Evolutionary conservation across 345 rosid genomes (phyloP).

Genomic region (Populus pruinosa): DNA sequence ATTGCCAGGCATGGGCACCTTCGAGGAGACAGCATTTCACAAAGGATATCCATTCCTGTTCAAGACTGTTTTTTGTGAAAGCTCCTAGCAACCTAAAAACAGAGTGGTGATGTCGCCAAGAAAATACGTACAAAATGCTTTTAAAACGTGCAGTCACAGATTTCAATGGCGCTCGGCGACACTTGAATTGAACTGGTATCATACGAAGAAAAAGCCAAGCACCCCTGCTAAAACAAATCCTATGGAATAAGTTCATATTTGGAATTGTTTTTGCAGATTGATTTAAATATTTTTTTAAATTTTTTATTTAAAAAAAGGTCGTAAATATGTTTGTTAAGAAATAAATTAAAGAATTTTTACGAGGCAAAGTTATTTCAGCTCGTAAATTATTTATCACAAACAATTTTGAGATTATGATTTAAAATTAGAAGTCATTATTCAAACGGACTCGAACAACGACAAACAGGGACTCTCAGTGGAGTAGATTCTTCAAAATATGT

Average conservation of each 20-base stretch:
- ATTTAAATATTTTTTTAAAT: too few relatives aligned
- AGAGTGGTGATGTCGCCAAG: not conserved
- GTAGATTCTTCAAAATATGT: not conserved
- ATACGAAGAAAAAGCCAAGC: not conserved
- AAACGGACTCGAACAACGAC: too few relatives aligned
- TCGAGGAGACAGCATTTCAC: not conserved
- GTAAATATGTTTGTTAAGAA: too few relatives aligned
- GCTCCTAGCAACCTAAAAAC: too few relatives aligned
- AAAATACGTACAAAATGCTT: not conserved
- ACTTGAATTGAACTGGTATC: not conserved
- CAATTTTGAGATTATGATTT: too few relatives aligned
- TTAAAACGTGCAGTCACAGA: not conserved
- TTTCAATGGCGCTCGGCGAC: not conserved
- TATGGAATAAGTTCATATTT: too few relatives aligned
- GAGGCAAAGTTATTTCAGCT: too few relatives aligned
- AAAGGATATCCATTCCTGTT: not conserved
- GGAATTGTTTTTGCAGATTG: too few relatives aligned
- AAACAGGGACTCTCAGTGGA: not conserved
- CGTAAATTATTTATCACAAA: too few relatives aligned
- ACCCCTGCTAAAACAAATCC: not conserved
- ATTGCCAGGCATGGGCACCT: not conserved
- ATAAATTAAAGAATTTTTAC: too few relatives aligned
- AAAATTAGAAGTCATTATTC: too few relatives aligned
- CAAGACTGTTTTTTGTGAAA: not conserved
- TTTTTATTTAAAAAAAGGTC: too few relatives aligned